A percentile compares a stretch with the other conserved stretches of the same genome.
These are phyloP conservation scores for Myotisia sp. DNA, from an alignment of 2,329 filamentous ascomycete species.

Conservation along the genomic window DNA sequence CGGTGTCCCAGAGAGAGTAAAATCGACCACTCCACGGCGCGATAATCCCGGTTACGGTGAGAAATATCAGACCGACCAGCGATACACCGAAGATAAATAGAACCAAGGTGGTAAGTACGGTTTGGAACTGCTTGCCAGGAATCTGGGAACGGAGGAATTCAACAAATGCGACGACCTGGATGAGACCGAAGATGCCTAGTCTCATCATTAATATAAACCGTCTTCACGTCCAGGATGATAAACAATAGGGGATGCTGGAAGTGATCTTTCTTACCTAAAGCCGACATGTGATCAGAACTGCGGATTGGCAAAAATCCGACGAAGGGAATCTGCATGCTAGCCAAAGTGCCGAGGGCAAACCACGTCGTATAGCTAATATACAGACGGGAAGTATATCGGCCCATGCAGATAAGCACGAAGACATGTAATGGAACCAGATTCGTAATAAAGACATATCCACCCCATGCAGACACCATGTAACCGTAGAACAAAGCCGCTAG, in stretches of 20 bases:
- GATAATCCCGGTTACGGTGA: conserved; percentile 78
- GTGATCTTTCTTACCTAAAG: conserved; percentile 59
- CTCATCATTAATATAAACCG: background rate
- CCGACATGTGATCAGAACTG: conserved; percentile 97
- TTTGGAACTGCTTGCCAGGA: conserved; percentile 86
- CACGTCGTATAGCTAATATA: conserved; percentile 97
- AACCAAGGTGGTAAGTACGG: conserved; percentile 63
- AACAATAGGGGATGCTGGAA: background rate
- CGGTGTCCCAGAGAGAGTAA: conserved; percentile 98
- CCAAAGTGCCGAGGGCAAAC: conserved; percentile 90
- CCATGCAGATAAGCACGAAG: conserved; percentile 92
- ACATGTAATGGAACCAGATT: conserved; percentile 89
- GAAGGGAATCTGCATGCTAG: conserved; percentile 98
- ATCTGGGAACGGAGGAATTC: conserved; percentile 82
- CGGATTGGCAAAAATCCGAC: conserved; percentile 93
- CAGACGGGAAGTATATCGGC: conserved; percentile 79
- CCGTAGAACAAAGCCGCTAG: conserved; percentile 93
- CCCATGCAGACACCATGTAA: conserved; percentile 99
- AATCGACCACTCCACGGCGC: conserved; percentile 97
- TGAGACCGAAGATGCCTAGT: conserved; percentile 79
- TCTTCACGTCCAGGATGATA: background rate
- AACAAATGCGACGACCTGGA: conserved; percentile 85
- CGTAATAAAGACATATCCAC: conserved; percentile 98
- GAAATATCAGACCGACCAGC: conserved; percentile 60
- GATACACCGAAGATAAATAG: conserved; percentile 59